These are phyloP conservation scores for Prunus campanulata DNA, from an alignment of 306 rosid genomes.

Conservation along the genomic window DNA sequence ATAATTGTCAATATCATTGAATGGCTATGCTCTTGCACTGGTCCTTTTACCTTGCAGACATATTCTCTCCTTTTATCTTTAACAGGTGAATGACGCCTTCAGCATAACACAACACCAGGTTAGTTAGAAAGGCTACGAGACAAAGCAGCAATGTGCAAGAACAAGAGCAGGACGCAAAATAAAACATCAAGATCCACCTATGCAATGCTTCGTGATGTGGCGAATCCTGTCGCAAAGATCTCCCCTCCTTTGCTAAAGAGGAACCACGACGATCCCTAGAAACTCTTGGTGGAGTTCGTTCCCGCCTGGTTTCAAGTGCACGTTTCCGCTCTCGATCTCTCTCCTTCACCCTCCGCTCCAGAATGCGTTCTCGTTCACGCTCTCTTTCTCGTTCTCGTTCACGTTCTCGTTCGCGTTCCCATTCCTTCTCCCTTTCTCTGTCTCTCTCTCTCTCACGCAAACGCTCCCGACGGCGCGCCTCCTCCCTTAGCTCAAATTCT, in stretches of 20 bases:
- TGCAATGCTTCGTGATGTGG: conserved; percentile 72
- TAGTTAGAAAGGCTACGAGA: conserved; percentile 78
- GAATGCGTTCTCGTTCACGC: conserved; percentile 66
- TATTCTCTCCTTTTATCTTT: conserved; percentile 98
- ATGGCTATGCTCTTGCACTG: conserved; percentile 45
- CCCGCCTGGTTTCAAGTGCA: conserved; percentile 51
- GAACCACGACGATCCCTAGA: conserved; percentile 79
- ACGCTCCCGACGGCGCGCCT: conserved; percentile 91
- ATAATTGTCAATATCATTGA: conserved; percentile 50
- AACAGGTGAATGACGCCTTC: conserved; percentile 99
- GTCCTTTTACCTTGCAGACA: conserved; percentile 97
- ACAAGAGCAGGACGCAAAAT: conserved; percentile 73
- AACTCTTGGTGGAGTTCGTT: conserved; percentile 52
- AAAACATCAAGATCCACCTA: conserved; percentile 97
- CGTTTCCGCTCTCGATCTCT: conserved; percentile 92
- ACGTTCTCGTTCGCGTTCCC: conserved; percentile 42
- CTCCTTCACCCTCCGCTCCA: conserved; percentile 85
- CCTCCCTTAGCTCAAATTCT: conserved; percentile 93
- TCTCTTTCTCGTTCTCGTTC: conserved; percentile 64
- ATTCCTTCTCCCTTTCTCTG: conserved; percentile 81
- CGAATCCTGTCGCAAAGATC: conserved; percentile 69
- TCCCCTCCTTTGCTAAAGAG: conserved; percentile 83
- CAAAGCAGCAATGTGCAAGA: conserved; percentile 73
- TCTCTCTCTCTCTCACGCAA: conserved; percentile 86
- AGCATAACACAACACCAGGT: conserved; percentile 93